These are phyloP conservation scores for Brassica hybrid DNA, from an alignment of 441 rosid species.

Conservation along the genomic window DNA sequence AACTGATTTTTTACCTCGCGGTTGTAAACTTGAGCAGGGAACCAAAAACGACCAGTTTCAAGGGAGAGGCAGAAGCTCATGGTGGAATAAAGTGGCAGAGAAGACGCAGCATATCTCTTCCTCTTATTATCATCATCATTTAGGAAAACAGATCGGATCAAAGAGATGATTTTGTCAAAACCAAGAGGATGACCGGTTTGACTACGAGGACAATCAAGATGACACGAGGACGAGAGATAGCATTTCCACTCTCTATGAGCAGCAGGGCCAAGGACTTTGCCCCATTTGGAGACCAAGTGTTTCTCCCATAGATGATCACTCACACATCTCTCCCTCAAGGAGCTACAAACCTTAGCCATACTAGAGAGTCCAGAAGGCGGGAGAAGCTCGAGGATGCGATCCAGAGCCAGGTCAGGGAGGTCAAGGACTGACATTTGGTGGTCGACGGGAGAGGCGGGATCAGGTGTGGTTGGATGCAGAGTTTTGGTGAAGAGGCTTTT, in stretches of 20 bases:
- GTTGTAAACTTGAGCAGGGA: conserved; percentile 95
- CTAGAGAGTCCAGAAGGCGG: conserved; percentile 76
- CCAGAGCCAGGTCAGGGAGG: conserved; percentile 86
- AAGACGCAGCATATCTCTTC: conserved; percentile 44
- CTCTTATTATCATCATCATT: conserved; percentile 29
- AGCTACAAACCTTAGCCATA: conserved; percentile 82
- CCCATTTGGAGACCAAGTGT: conserved; percentile 86
- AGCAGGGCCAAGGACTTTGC: conserved; percentile 71
- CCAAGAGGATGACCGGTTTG: conserved; percentile 49
- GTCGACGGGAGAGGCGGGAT: conserved; percentile 41
- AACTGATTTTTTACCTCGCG: conserved; percentile 67
- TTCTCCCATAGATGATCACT: conserved; percentile 87
- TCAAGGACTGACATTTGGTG: conserved; percentile 68
- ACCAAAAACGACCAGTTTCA: conserved; percentile 81
- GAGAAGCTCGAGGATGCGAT: conserved; percentile 78
- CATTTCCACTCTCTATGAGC: conserved; percentile 79
- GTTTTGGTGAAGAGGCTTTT: conserved; percentile 48
- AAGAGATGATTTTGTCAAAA: conserved; percentile 53
- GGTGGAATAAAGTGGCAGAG: conserved; percentile 66
- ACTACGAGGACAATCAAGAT: conserved; percentile 40
- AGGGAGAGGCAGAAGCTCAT: conserved; percentile 92
- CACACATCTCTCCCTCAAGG: conserved; percentile 69
- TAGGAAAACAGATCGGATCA: conserved; percentile 59
- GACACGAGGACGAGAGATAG: conserved; percentile 50
- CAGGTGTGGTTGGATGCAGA: conserved; percentile 23